Evolutionary conservation across 2,329 filamentous ascomycete species (phyloP), one percentile per base, ranked within the genome.

Genomic region (Epicoccum sorghinum): DNA sequence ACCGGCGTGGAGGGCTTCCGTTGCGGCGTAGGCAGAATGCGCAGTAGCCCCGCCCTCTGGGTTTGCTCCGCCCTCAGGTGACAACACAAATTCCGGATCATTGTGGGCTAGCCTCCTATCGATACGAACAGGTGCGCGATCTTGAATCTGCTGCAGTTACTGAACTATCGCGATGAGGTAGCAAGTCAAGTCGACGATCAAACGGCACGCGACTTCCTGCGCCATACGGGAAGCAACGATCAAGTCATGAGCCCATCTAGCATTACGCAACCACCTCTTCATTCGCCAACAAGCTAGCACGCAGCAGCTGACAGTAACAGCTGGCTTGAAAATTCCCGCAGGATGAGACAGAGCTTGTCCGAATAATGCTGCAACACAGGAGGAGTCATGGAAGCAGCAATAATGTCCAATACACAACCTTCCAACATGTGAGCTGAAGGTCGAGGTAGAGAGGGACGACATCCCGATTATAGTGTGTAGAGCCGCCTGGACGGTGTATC

Each of bases 61-160:
- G 24, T 50, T 18, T 42, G 41, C 46, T 55, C 46, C 52, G 41
- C 52, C 35, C 41, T 55, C 52, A 52, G 43, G 41, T 53, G 44
- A 53, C 46, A 38, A 42, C 24, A 32, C 23, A 29, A 18, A 42
- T 14, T 44, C 42, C 42, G 49, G 46, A 42, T 47, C 37, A 38
- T 13, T 39, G 25, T 37, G n/a, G 30, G 36, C 46, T 46, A 41
- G 37, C 36, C 24, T 42, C 18, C 14, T 30, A 50, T 22, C 47
- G 46, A 55, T 42, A 42, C 41, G 42, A 55, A 40, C 36, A 41
- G 13, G 29, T 25, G 45, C 45, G 25, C 52, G 24, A 55, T 42
- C 46, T 40, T 42, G 36, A 32, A 24, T 32, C 46, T 40, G 37
- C 27, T 38, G 18, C 33, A 25, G 13, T 40, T 38, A 41, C 10